Conservation (phyloP, 2,329 filamentous ascomycete genomes). For the Diaporthe sp. region DNA sequence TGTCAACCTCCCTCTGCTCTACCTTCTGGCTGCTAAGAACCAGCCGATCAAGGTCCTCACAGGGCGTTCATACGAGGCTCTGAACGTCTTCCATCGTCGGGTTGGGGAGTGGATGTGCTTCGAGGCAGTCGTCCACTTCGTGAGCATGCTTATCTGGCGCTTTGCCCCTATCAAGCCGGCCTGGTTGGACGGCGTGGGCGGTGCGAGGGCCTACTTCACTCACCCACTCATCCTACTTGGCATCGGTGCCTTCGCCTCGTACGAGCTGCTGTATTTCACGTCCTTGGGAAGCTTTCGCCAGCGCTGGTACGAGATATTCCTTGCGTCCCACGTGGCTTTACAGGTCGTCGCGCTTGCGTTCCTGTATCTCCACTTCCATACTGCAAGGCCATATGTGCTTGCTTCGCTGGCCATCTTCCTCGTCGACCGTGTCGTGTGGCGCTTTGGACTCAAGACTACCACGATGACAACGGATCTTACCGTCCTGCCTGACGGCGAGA, state of each 20-base stretch:
- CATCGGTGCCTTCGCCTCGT: constrained; percentile 67
- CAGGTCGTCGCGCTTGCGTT: constrained; percentile 69
- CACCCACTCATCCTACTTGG: constrained; percentile 67
- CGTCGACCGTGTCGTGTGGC: constrained; percentile 70
- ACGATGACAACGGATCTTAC: constrained; percentile 63
- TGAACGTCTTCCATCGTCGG: constrained; percentile 76
- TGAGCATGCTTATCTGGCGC: constrained; percentile 70
- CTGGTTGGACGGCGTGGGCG: constrained; percentile 56
- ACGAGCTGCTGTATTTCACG: constrained; percentile 74
- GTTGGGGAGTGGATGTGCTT: constrained; percentile 74
- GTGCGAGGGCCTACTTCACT: constrained; percentile 64
- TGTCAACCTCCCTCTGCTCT: constrained; percentile 66
- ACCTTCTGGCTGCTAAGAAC: constrained; percentile 76
- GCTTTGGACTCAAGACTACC: constrained; percentile 65
- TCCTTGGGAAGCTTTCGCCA: constrained; percentile 72
- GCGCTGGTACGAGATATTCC: constrained; percentile 74
- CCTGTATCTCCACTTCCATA: constrained; percentile 72
- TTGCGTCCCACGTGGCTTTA: constrained; percentile 70
- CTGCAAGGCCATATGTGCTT: constrained; percentile 66
- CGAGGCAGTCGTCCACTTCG: constrained; percentile 69
- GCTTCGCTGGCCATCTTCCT: constrained; percentile 69
- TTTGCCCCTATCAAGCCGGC: constrained; percentile 59
- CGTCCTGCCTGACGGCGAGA: constrained; percentile 70
- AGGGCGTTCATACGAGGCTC: constrained; percentile 74
- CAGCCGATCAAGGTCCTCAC: constrained; percentile 73